A percentile compares a stretch with the other conserved stretches of the same genome.
Conservation (phyloP, 2,329 filamentous ascomycete genomes). For the Fusarium multiceps region DNA sequence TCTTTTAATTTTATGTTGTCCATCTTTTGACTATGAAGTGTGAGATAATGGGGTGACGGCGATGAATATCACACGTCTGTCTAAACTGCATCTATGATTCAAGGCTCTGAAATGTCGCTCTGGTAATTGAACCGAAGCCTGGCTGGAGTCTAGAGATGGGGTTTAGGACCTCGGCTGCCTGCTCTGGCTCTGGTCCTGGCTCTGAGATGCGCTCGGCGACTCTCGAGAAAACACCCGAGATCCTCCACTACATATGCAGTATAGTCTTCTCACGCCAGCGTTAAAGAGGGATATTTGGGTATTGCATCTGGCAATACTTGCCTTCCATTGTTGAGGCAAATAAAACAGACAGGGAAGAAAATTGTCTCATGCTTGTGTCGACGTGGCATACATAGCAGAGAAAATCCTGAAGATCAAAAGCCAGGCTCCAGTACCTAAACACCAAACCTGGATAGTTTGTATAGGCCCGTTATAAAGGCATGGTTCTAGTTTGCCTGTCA, state of each 20-base stretch:
- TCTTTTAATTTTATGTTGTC: constrained; percentile 56
- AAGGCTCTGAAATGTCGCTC: constrained; percentile 2
- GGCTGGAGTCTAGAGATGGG: constrained; percentile 10
- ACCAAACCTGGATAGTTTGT: constrained; percentile 1
- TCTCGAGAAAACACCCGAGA: constrained; percentile 30
- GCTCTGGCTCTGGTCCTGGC: not conserved
- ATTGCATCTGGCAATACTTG: constrained; percentile 12
- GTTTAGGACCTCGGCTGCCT: constrained; percentile 19
- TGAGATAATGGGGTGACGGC: constrained; percentile 43
- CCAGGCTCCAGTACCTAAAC: constrained; percentile 15
- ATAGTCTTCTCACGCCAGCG: constrained; percentile 42
- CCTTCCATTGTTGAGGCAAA: constrained; percentile 27
- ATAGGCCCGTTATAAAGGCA: constrained; percentile 3
- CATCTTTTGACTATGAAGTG: constrained; percentile 50
- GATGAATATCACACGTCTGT: constrained; percentile 27
- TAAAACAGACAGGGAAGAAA: constrained; percentile 21
- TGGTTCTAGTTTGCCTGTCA: constrained; percentile 2
- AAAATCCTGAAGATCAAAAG: constrained; percentile 17
- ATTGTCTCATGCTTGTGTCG: constrained; percentile 20
- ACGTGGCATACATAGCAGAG: constrained; percentile 18
- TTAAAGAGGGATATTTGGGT: constrained; percentile 12
- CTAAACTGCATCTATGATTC: constrained; percentile 26
- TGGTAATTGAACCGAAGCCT: not conserved
- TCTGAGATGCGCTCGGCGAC: constrained; percentile 36
- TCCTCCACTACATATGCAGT: constrained; percentile 19